Evolutionary conservation across 2,329 filamentous ascomycete genomes (phyloP), one percentile per base, ranked within the genome.

Genomic region (Penicillium sclerotigenum): DNA sequence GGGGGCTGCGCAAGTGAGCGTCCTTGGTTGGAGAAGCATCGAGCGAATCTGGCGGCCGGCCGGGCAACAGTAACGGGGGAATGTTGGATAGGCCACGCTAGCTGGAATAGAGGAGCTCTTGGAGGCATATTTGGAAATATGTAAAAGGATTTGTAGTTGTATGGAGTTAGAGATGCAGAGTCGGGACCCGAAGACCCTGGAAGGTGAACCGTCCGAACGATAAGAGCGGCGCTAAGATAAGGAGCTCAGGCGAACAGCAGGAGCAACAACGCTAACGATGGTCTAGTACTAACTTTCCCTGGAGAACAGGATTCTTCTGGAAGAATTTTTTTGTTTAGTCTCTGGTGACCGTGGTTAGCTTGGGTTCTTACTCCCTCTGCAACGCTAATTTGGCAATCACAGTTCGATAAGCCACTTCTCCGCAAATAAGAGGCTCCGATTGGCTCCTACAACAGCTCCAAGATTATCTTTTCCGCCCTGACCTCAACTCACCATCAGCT

Each of bases 1-100:
- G 75, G 70, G 47, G 76, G 69, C 60, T 55, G 46, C 41, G 70
- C 68, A 54, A 63, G 54, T 38, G 63, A 62, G 26, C 64, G 63
- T 52, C 60, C 53, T 53, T 60, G 67, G 65, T 59, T 71, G 13
- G 69, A 60, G 55, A 73, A 73, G 59, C 57, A 68, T 52, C 71
- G 68, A 43, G 58, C 55, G 36, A 59, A 18, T 28, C 42, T 24
- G 24, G 51, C 31, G 18, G 48, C 37, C 33, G 54, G 54, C 24
- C 54, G 47, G 22, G 60, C 4, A n/a, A 52, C 26, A 22, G 59
- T 33, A 18, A 55, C 37, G 8, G 49, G n/a, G 4, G 46, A 34
- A 34, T 55, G 56, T 31, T 54, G 52, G 20, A 58, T 52, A 20
- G 59, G 45, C 16, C 66, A 65, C 47, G 62, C 59, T 5, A 72